Conservation (phyloP, 1,284 basidiomycete genomes). For the Phaffia rhodozyma region DNA sequence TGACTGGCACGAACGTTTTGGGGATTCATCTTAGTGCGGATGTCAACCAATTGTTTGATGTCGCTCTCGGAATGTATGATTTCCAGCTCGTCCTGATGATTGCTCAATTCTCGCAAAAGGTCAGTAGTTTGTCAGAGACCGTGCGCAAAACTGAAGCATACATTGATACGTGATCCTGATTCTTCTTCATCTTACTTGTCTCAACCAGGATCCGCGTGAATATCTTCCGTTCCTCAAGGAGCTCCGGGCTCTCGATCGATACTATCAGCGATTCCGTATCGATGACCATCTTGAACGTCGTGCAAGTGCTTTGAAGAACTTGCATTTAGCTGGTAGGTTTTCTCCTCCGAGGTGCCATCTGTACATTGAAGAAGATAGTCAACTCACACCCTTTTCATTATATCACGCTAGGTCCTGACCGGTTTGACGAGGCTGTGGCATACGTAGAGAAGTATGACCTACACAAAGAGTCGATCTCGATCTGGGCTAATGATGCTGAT, state of each 20-base stretch:
- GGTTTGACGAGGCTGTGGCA: slow-evolving; percentile 64
- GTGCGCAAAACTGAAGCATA: neutral
- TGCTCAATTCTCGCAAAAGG: slow-evolving; percentile 94
- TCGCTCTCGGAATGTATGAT: slow-evolving; percentile 97
- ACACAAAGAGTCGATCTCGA: slow-evolving; percentile 56
- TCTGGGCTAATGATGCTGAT: slow-evolving; percentile 54
- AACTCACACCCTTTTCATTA: neutral
- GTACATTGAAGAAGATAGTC: neutral
- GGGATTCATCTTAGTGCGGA: slow-evolving; percentile 45
- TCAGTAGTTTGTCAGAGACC: slow-evolving; percentile 28
- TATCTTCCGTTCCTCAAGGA: slow-evolving; percentile 94
- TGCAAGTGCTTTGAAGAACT: slow-evolving; percentile 60
- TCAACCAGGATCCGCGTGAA: slow-evolving; percentile 77
- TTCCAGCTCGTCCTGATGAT: slow-evolving; percentile 91
- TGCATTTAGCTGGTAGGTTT: slow-evolving; percentile 55
- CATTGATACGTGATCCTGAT: neutral
- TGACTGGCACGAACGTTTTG: neutral
- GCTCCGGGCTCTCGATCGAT: slow-evolving; percentile 62
- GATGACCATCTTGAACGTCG: slow-evolving; percentile 81
- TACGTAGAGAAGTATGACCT: slow-evolving; percentile 73
- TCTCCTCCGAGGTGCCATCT: neutral
- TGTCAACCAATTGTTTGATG: slow-evolving; percentile 81
- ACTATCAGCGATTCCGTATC: slow-evolving; percentile 81
- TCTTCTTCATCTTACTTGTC: neutral
- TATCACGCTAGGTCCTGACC: slow-evolving; percentile 40